A percentile compares a stretch with the other conserved stretches of the same genome.
Conservation (phyloP, 495 filamentous ascomycete species). For the Tuber microsphaerosporum region DNA sequence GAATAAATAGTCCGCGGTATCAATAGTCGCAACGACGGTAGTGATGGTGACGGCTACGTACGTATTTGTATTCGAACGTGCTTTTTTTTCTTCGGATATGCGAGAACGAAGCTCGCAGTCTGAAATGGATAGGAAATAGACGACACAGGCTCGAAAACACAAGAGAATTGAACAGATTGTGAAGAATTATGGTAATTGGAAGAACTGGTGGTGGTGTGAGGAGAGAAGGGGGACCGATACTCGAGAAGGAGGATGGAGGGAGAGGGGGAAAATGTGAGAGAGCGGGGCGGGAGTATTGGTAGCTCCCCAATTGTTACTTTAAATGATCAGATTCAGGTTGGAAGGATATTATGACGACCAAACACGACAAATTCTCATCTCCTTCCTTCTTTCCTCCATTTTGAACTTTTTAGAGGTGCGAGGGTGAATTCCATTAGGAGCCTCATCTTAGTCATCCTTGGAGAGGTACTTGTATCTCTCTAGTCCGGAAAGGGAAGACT, state of each 20-base stretch:
- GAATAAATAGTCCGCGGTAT: not conserved
- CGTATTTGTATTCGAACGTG: not conserved
- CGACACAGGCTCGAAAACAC: not conserved
- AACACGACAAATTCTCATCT: not conserved
- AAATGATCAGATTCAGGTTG: not conserved
- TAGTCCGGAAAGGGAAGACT: not conserved
- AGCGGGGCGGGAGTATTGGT: not conserved
- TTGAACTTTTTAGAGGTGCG: not conserved
- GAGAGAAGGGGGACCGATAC: not conserved
- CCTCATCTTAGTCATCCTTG: not conserved
- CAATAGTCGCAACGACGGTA: not conserved
- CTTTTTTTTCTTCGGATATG: not conserved
- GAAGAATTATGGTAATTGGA: not conserved
- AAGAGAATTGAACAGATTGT: not conserved
- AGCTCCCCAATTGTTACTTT: not conserved
- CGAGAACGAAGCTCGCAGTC: not conserved
- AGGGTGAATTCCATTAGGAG: not conserved
- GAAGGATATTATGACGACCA: not conserved
- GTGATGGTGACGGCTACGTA: not conserved
- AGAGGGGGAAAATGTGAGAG: not conserved
- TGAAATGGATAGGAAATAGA: not conserved
- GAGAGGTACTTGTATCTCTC: not conserved
- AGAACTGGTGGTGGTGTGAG: not conserved
- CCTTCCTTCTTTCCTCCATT: not conserved
- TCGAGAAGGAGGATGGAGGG: not conserved